Evolutionary conservation across 2,329 filamentous ascomycete genomes (phyloP).

Genomic region (Scytalidium sp.): DNA sequence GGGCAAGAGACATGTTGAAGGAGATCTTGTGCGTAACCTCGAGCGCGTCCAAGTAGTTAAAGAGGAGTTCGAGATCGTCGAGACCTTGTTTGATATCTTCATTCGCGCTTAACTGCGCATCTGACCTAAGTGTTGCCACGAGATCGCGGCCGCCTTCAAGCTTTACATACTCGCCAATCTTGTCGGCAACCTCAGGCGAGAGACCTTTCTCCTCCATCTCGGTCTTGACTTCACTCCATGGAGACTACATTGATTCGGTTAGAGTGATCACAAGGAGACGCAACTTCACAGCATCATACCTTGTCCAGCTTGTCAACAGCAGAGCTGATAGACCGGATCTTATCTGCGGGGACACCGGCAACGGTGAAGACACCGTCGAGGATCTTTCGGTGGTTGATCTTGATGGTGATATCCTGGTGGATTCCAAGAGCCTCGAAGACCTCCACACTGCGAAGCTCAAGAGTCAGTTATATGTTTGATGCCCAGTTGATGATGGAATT

Average conservation of each 20-base stretch:
- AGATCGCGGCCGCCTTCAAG: conserved; percentile 74
- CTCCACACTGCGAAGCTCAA: conserved; percentile 43
- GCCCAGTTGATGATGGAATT: not conserved
- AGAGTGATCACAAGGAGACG: not conserved
- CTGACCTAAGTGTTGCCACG: conserved; percentile 64
- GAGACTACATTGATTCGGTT: conserved; percentile 39
- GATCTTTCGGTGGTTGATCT: conserved; percentile 93
- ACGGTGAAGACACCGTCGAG: conserved; percentile 90
- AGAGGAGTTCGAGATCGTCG: conserved; percentile 75
- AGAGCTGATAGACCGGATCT: conserved; percentile 85
- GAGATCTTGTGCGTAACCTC: conserved; percentile 71
- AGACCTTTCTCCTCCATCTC: conserved; percentile 96
- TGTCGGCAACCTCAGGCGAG: conserved; percentile 72
- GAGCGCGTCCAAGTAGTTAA: conserved; percentile 79
- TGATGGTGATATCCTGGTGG: conserved; percentile 68
- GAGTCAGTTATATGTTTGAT: not conserved
- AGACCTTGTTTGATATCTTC: conserved; percentile 75
- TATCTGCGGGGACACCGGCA: conserved; percentile 81
- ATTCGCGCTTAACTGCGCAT: conserved; percentile 68
- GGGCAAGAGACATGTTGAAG: conserved; percentile 85
- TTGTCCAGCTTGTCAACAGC: conserved; percentile 98
- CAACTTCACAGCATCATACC: not conserved
- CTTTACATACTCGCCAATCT: conserved; percentile 81
- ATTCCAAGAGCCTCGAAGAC: conserved; percentile 80
- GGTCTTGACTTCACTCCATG: conserved; percentile 84